A percentile compares a stretch with the other conserved stretches of the same genome.
These are phyloP conservation scores for Prillingera fragicola DNA, from an alignment of 1,284 basidiomycete species.

Conservation along the genomic window DNA sequence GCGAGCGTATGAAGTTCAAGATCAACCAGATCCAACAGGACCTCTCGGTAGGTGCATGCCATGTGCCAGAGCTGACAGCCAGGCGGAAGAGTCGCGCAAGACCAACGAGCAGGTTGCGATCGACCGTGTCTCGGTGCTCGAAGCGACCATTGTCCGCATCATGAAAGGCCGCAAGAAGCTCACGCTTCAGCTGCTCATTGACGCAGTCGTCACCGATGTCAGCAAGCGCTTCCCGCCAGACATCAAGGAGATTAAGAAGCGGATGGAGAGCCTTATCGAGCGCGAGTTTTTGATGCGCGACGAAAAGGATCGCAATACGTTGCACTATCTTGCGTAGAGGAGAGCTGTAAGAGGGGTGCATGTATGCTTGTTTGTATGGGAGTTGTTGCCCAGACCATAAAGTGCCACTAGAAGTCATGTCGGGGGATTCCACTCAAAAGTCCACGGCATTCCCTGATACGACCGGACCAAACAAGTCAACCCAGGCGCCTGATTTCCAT, in stretches of 20 bases:
- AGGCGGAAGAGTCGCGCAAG: conserved; percentile 79
- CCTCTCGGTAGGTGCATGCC: conserved; percentile 59
- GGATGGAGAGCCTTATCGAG: conserved; percentile 75
- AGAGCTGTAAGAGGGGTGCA: too few relatives aligned
- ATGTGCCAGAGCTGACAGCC: neutral
- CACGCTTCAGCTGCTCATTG: conserved; percentile 65
- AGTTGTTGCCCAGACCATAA: too few relatives aligned
- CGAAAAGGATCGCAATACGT: conserved; percentile 62
- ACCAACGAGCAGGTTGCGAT: conserved; percentile 79
- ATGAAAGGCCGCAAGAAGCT: conserved; percentile 89
- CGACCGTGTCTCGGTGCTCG: conserved; percentile 77
- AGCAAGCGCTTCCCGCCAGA: conserved; percentile 53
- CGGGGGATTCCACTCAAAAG: too few relatives aligned
- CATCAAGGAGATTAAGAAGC: conserved; percentile 68
- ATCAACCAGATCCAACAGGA: conserved; percentile 96
- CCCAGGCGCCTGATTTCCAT: conserved; percentile 17
- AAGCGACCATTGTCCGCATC: conserved; percentile 89
- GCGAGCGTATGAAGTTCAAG: conserved; percentile 72
- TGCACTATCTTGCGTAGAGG: conserved; percentile 67
- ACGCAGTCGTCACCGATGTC: conserved; percentile 58
- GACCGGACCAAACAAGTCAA: neutral
- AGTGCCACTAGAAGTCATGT: too few relatives aligned
- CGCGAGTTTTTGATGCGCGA: conserved; percentile 77
- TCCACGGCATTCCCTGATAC: neutral
- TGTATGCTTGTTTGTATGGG: too few relatives aligned